Evolutionary conservation across 2,329 filamentous ascomycete species (phyloP), one percentile per base, ranked within the genome.

Genomic region (Diaporthe ilicicola): DNA sequence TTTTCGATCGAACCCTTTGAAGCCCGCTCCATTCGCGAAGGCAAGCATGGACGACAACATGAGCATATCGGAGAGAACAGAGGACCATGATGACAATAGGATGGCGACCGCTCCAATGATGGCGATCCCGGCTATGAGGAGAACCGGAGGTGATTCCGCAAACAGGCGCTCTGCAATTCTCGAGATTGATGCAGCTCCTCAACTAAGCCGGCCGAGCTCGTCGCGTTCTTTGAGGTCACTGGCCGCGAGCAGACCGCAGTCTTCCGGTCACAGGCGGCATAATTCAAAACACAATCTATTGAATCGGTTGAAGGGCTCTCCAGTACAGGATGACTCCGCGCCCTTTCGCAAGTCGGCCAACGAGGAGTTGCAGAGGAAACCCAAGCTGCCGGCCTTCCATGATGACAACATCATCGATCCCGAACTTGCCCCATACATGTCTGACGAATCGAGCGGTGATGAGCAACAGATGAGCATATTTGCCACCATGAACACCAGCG

Each of bases 341-440:
- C 96, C 96, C 0, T 98, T 98, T 75, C 94, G 94, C 68, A 92
- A 92, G 71, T 87, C 90, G 13, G 84, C 87, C 22, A 90, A 85
- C 12, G 90, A 97, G 66, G 92, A 94, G 71, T 83, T 87, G 59
- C 84, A 86, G 4, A 90, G 88, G 73, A 92, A 91, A 74, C 84
- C 89, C 9, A 90, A 90, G 51, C 87, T 97, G 44, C 92, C 95
- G 19, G 94, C 94, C n/a, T 98, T 99, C 76, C 96, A 99, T 79
- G 94, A 96, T 78, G 96, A 99, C 83, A 98, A 96, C 78, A 97
- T 99, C 75, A 98, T 99, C 75, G 96, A 99, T 78, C 96, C 96
- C 1, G 96, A 99, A 77, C 85, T 99, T 67, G 95, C 95, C 6
- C 93, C 94, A 42, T 99, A 97, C 81, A 93, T 99, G 86, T 99